Evolutionary conservation across 2,329 filamentous ascomycete genomes (phyloP), one percentile per base, ranked within the genome.

Genomic region (Claviceps capensis): DNA sequence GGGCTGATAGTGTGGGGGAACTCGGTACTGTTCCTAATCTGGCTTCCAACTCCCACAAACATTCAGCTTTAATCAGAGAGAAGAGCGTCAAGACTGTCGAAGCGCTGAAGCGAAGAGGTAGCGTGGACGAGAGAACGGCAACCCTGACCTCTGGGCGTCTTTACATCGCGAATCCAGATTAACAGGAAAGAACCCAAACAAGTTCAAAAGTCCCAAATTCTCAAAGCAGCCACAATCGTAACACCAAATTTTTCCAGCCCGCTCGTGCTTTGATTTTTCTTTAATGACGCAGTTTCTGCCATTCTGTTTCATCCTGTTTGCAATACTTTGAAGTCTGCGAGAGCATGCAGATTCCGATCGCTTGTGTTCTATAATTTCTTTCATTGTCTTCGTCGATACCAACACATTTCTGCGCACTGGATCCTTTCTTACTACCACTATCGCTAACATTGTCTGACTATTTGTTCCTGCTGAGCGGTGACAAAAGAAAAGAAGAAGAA

Each of bases 131-230:
- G 67, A 76, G 85, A 61, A 86, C 85, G 5, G 83, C 81, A 68
- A 90, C 86, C 1, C 83, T 93, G 65, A 81, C 78, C 19, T 76
- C 79, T 30, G 82, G 82, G 48, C 78, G 87, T 56, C 75, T 94
- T 53, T 93, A 86, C 67, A 89, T 94, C 62, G 88, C 88, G 60
- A 94, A 94, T 67, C 88, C 88, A 17, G 88, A 93, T 67, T 78
- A 69, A 58, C 30, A 34, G 9, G 37, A 13, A 17, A 37, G n/a
- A 16, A 16, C 9, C 5, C n/a, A 13, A 16, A 23, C 19, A 48
- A 13, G 9, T n/a, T 2, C 3, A 47, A 37, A 14, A 36, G 26
- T 34, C 9, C 9, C 30, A 1, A 34, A 11, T 11, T 4, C 9
- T 34, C 30, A 34, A 34, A 34, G 30, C 30, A 34, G 26, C 8